Conservation (phyloP, 441 rosid genomes). For the Gossypium laxum region DNA sequence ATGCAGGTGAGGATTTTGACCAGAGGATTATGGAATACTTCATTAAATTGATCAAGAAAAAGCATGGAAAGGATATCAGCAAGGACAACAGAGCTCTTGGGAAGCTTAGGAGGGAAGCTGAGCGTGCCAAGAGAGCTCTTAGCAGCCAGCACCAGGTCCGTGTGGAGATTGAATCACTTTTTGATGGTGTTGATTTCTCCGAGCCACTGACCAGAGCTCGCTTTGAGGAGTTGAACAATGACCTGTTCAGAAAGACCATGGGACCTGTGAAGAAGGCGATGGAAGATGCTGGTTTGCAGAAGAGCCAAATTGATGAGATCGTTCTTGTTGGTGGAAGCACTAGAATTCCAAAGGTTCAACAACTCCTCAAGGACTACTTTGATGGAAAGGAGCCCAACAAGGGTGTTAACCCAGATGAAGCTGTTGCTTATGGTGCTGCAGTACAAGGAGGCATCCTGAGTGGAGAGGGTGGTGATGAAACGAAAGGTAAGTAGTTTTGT, state of each 20-base stretch:
- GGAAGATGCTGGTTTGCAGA: conserved; percentile 89
- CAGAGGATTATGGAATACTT: conserved; percentile 89
- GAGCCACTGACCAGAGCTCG: conserved; percentile 91
- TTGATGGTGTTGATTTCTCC: conserved; percentile 73
- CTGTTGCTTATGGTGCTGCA: conserved; percentile 96
- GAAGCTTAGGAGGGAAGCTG: conserved; percentile 72
- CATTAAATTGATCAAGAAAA: conserved; percentile 85
- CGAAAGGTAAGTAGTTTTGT: conserved; percentile 51
- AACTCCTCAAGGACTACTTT: conserved; percentile 88
- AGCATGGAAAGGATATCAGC: conserved; percentile 91
- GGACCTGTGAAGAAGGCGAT: conserved; percentile 97
- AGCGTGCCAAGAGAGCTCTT: conserved; percentile 90
- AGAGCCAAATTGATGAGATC: conserved; percentile 83
- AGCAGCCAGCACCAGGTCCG: conserved; percentile 95
- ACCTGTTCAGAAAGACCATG: conserved; percentile 85
- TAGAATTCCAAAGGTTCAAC: conserved; percentile 95
- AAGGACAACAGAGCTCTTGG: conserved; percentile 87
- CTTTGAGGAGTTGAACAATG: conserved; percentile 80
- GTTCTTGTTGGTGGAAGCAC: conserved; percentile 96
- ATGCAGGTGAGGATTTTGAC: conserved; percentile 81
- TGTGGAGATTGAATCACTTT: conserved; percentile 84
- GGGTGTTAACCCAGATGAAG: conserved; percentile 98
- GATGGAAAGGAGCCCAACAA: conserved; percentile 96
- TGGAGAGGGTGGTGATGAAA: conserved; percentile 98
- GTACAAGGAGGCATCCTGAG: conserved; percentile 95